A percentile compares a stretch with the other conserved stretches of the same genome.
These are phyloP conservation scores for Colletotrichum lentis DNA, from an alignment of 2,329 filamentous ascomycete genomes.

Conservation along the genomic window DNA sequence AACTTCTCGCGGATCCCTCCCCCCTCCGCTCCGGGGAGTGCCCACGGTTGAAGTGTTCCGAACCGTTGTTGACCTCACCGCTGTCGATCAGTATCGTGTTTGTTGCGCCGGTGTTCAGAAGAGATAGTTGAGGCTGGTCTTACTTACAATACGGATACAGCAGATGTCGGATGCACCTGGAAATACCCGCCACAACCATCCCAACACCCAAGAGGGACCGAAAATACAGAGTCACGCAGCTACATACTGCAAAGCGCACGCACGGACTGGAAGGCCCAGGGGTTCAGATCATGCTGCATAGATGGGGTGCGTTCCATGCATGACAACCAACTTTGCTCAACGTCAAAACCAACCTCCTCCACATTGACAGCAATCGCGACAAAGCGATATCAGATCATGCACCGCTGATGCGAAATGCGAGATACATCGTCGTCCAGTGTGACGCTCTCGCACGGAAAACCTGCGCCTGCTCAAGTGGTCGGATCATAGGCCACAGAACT, in stretches of 20 bases:
- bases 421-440: conserved; percentile 5
- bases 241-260: conserved; percentile 12
- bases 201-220: conserved; percentile 9
- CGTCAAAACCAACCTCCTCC: neutral
- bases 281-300: conserved; percentile 15
- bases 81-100: conserved; percentile 16
- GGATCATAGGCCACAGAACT: conserved; percentile 10
- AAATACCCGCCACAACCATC: conserved; percentile 26
- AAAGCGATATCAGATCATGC: conserved; percentile 10
- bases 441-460: neutral
- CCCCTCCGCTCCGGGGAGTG: neutral
- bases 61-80: neutral
- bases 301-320: conserved; percentile 2
- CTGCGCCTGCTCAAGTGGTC: neutral
- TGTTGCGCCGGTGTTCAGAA: neutral
- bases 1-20: conserved; percentile 9
- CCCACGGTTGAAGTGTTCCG: neutral
- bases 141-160: neutral
- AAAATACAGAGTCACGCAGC: conserved; percentile 22
- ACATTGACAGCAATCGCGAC: neutral
- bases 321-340: conserved; percentile 33
- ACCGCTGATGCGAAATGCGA: neutral
- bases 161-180: neutral
- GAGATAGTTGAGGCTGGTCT: conserved; percentile 16
- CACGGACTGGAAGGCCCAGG: conserved; percentile 23